Evolutionary conservation across 2,329 filamentous ascomycete genomes (phyloP).

Genomic region (Amylocarpus encephaloides): DNA sequence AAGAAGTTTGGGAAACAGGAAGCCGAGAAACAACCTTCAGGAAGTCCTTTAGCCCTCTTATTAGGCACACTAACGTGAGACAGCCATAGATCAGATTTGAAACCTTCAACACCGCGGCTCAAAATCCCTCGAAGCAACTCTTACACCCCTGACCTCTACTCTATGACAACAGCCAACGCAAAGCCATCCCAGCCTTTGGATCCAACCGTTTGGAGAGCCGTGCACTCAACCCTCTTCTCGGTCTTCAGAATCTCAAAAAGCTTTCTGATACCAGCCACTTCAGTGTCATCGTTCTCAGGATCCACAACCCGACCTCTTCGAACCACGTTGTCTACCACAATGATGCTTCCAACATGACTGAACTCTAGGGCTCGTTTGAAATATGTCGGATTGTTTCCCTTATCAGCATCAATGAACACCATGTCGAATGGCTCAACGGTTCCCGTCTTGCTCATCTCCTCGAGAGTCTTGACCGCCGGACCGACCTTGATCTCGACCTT

Average conservation of each 20-base stretch:
- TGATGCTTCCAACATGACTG: constrained; percentile 42
- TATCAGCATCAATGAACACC: constrained; percentile 49
- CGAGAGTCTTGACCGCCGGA: constrained; percentile 37
- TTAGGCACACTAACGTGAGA: no score
- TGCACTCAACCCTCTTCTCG: constrained; percentile 16
- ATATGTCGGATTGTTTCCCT: constrained; percentile 43
- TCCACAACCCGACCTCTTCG: constrained; percentile 41
- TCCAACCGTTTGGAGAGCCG: constrained; percentile 16
- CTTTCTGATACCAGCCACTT: constrained; percentile 6
- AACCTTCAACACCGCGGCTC: neutral
- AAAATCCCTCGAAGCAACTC: neutral
- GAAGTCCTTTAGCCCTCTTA: no score
- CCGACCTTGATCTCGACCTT: constrained; percentile 41
- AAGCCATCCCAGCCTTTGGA: constrained; percentile 20
- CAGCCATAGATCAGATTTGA: neutral
- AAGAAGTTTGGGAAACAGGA: no score
- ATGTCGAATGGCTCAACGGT: constrained; percentile 44
- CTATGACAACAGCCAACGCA: constrained; percentile 14
- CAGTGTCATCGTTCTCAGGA: constrained; percentile 26
- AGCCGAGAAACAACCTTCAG: no score
- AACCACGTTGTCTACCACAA: constrained; percentile 50
- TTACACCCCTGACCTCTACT: constrained; percentile 3
- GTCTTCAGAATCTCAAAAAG: constrained; percentile 16
- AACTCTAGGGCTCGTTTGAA: constrained; percentile 35
- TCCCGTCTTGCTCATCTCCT: constrained; percentile 12